Percentiles rank a stretch among this genome's conserved stretches.
Conservation (phyloP, 805 yeast genomes). For the Candida manassasensis region DNA sequence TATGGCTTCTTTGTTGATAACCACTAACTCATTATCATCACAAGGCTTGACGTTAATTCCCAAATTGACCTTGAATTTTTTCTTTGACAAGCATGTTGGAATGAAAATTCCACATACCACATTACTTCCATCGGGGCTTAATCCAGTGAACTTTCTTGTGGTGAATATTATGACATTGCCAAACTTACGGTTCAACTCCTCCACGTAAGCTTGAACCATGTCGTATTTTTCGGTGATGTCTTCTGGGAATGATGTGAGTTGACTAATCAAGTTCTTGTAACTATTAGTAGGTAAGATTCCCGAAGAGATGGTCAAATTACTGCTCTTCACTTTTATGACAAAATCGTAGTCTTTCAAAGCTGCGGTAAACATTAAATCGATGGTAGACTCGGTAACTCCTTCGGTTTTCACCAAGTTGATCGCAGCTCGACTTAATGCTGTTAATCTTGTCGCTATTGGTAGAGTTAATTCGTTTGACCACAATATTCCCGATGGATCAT, state of each 20-base stretch:
- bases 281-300: conserved; percentile 54
- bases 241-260: conserved; percentile 39
- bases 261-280: conserved; percentile 57
- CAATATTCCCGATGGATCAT: conserved; percentile 79
- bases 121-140: conserved; percentile 51
- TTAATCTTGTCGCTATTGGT: conserved; percentile 82
- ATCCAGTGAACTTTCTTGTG: conserved; percentile 49
- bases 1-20: conserved; percentile 68
- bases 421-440: conserved; percentile 81
- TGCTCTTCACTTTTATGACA: conserved; percentile 54
- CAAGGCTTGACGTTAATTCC: conserved; percentile 71
- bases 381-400: conserved; percentile 34
- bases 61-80: conserved; percentile 73
- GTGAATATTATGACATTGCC: conserved; percentile 70
- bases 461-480: conserved; percentile 66
- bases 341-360: conserved; percentile 83
- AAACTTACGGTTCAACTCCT: conserved; percentile 59
- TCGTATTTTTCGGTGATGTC: conserved; percentile 50
- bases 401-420: conserved; percentile 45
- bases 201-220: conserved; percentile 54
- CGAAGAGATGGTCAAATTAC: conserved; percentile 40
- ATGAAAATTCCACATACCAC: conserved; percentile 79
- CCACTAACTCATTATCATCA: conserved; percentile 46
- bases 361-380: conserved; percentile 68
- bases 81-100: conserved; percentile 54